Evolutionary conservation across 108 stramenopile genomes (phyloP), one percentile per base, ranked within the genome.

Genomic region (Hondaea fermentalgiana): DNA sequence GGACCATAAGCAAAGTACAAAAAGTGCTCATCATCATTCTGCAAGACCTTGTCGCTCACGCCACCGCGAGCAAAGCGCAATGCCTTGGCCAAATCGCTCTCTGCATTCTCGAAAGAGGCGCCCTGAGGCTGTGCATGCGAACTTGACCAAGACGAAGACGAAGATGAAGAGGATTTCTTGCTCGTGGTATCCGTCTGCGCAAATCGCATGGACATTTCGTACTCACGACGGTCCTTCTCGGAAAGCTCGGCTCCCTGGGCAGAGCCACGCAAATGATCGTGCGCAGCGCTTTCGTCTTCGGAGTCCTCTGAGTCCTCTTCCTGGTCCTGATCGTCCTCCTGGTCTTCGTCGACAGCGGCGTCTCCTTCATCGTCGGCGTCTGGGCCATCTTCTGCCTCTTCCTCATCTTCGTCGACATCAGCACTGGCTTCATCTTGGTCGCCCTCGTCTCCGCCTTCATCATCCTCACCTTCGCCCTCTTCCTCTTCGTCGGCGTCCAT

Each of bases 1-100:
- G 76, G 76, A 45, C 76, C 76, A 83, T 83, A 83, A 6, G 76
- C 76, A 83, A 83, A 83, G 76, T 83, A 83, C 51, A 83, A 83
- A 83, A 83, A 83, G 76, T 83, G 51, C 25, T 83, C 76, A 4
- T 83, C 76, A 17, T 53, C 45, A 53, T 83, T 83, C 51, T 69
- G 64, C 10, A 35, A 21, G 51, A 10, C 2, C 45, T 14, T 12
- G 6, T 47, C 14, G 51, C 51, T 47, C 76, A 83, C 76, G 19
- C 49, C 76, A 12, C 49, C 51, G 25, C 51, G 45, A 6, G 76
- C 76, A 35, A 21, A 83, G 19, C 51, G 45, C 19, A 83, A 45
- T 12, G 76, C 76, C 25, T 47, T 83, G 49, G 45, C 49, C 12
- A 83, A 43, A 35, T 83, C 76, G 12, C 49, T 23, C 0, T 6